phyloP scores from a whole-genome alignment of 2,329 filamentous ascomycete genomes.

The Penicillium sp. region DNA sequence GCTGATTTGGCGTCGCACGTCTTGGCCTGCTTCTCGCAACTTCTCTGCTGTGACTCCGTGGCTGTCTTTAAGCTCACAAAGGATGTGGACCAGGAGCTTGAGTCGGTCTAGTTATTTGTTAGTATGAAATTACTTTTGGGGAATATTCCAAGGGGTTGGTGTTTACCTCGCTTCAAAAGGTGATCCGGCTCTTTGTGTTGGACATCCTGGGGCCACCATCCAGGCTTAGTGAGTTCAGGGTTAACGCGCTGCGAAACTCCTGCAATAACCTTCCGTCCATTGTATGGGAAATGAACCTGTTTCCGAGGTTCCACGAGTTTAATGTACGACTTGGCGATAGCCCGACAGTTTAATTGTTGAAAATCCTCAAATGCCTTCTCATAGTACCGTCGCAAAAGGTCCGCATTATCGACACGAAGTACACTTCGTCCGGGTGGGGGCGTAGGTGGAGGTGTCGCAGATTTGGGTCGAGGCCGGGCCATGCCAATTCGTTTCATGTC shows the following conservation, averaged over 20 bases:
- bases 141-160: not conserved
- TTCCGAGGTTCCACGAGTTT: slow-evolving; percentile 50
- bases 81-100: slow-evolving; percentile 33
- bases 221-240: slow-evolving; percentile 35
- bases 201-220: slow-evolving; percentile 36
- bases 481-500: slow-evolving; percentile 19
- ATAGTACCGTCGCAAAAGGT: slow-evolving; percentile 38
- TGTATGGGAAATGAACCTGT: slow-evolving; percentile 51
- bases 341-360: slow-evolving; percentile 48
- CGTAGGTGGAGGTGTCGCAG: slow-evolving; percentile 18
- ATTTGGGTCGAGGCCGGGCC: slow-evolving; percentile 16
- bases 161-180: slow-evolving; percentile 32
- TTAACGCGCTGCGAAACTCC: slow-evolving; percentile 32
- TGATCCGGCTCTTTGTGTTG: slow-evolving; percentile 36
- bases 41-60: slow-evolving; percentile 35
- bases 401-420: slow-evolving; percentile 29
- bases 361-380: slow-evolving; percentile 42
- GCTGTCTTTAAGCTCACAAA: slow-evolving; percentile 35
- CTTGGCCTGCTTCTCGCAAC: slow-evolving; percentile 34
- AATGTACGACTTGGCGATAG: slow-evolving; percentile 48
- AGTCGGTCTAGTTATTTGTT: slow-evolving; percentile 25
- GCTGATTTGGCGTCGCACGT: slow-evolving; percentile 33
- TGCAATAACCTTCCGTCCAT: slow-evolving; percentile 36
- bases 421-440: slow-evolving; percentile 24
- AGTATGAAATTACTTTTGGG: not conserved